These are phyloP conservation scores for Phytopythium aichiense DNA, from an alignment of 352 stramenopile genomes.

Conservation along the genomic window DNA sequence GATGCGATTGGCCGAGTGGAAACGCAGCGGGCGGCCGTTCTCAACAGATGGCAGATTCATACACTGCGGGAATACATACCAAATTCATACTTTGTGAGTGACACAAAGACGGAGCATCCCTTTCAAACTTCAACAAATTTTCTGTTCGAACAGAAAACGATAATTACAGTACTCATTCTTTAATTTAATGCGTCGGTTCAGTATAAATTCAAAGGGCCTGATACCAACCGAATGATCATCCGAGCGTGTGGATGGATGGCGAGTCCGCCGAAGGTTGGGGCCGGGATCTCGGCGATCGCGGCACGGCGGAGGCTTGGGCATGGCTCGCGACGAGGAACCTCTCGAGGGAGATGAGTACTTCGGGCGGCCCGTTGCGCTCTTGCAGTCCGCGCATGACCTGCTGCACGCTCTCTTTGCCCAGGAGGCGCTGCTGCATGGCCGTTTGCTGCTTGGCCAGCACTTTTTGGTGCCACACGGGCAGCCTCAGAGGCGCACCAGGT, in stretches of 20 bases:
- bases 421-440: conserved; percentile 40
- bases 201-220: not conserved
- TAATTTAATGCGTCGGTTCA: not conserved
- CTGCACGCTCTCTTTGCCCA: conserved; percentile 58
- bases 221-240: not conserved
- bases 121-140: not conserved
- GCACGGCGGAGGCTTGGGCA: not conserved
- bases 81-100: too few species aligned
- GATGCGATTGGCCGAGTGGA: too few species aligned
- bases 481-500: not conserved
- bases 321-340: conserved; percentile 34
- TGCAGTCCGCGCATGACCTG: conserved; percentile 31
- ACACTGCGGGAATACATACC: too few species aligned
- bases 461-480: conserved; percentile 47
- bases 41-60: too few species aligned
- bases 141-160: not conserved
- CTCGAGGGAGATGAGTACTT: conserved; percentile 35
- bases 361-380: conserved; percentile 29
- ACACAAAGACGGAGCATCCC: too few species aligned
- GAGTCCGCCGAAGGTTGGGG: not conserved
- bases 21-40: too few species aligned
- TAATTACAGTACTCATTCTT: not conserved
- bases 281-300: not conserved
- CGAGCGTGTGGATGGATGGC: too few species aligned
- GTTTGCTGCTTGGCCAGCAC: conserved; percentile 38